These are phyloP conservation scores for Circinella umbellata DNA, from an alignment of 371 early-diverging fungal genomes.

Conservation along the genomic window DNA sequence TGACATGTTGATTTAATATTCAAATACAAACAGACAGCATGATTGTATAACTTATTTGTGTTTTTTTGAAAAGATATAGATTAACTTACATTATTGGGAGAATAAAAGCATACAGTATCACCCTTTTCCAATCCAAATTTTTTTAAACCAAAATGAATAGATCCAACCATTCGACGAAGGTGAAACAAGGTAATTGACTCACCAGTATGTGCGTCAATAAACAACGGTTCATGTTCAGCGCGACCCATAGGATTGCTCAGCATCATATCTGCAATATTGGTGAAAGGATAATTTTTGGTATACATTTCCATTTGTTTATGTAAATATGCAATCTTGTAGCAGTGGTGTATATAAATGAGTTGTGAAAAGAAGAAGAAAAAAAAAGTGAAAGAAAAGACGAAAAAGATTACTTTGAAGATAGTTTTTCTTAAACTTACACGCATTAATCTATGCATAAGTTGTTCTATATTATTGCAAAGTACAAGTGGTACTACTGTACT, in stretches of 20 bases:
- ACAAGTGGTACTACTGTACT: no score
- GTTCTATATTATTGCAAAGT: no score
- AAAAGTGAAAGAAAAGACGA: no score
- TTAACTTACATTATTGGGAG: conserved; percentile 23
- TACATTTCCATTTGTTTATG: neutral
- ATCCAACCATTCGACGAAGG: neutral
- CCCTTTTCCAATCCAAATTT: conserved; percentile 23
- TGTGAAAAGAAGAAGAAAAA: neutral
- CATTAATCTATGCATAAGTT: no score
- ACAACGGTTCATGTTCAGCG: conserved; percentile 16
- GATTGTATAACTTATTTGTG: no score
- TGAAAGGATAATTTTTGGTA: conserved; percentile 3
- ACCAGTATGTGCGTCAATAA: conserved; percentile 23
- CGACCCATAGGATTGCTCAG: conserved; percentile 7
- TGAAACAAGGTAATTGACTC: conserved; percentile 16
- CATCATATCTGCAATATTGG: conserved; percentile 16
- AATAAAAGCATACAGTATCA: conserved; percentile 20
- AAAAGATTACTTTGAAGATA: no score
- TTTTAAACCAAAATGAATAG: conserved; percentile 17
- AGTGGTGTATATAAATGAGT: neutral
- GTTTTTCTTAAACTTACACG: no score
- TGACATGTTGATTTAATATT: no score
- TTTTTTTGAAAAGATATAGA: neutral
- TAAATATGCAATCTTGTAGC: neutral
- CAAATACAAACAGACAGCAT: no score